Percentiles rank a stretch among this genome's conserved stretches.
Evolutionary conservation across 139 green algal species (phyloP).

Genomic region (Pedinophyceae sp.): DNA sequence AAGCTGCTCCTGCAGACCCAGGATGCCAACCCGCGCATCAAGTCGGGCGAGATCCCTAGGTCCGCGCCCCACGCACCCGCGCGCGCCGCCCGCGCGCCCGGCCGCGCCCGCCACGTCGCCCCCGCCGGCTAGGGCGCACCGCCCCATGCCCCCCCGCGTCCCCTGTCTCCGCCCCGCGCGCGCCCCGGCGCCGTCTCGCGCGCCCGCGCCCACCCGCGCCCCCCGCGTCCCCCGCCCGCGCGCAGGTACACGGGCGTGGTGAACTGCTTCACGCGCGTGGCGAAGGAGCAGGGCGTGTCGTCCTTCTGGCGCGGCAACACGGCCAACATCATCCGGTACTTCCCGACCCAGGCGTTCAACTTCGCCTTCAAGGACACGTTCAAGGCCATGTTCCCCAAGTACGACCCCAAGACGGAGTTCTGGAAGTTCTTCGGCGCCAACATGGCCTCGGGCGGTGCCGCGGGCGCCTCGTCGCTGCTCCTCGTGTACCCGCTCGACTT

Average conservation of each 20-base stretch:
- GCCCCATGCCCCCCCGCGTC: too few species aligned
- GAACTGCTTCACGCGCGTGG: constrained; percentile 87
- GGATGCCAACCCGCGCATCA: constrained; percentile 60
- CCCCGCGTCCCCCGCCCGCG: too few species aligned
- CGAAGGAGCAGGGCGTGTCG: constrained; percentile 66
- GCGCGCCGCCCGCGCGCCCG: too few species aligned
- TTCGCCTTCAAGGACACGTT: constrained; percentile 99
- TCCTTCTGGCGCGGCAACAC: constrained; percentile 95
- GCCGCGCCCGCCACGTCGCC: too few species aligned
- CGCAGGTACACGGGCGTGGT: constrained; percentile 30
- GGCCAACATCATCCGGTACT: constrained; percentile 91
- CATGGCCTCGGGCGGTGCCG: constrained; percentile 72
- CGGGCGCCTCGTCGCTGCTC: constrained; percentile 78
- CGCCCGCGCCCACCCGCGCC: too few species aligned
- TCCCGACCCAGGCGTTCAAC: constrained; percentile 91
- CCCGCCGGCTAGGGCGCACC: too few species aligned
- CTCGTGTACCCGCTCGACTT: constrained; percentile 99
- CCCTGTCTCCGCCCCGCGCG: too few species aligned
- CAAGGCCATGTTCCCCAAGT: constrained; percentile 91
- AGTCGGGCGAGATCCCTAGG: constrained; percentile 47
- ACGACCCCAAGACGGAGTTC: constrained; percentile 82
- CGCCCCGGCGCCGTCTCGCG: neutral
- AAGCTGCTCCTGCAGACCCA: constrained; percentile 93
- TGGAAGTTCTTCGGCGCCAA: constrained; percentile 93
- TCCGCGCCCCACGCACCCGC: too few species aligned